Percentiles rank a stretch among this genome's conserved stretches.
Conservation (phyloP, 2,329 filamentous ascomycete species). For the Trichoderma hamatum region DNA sequence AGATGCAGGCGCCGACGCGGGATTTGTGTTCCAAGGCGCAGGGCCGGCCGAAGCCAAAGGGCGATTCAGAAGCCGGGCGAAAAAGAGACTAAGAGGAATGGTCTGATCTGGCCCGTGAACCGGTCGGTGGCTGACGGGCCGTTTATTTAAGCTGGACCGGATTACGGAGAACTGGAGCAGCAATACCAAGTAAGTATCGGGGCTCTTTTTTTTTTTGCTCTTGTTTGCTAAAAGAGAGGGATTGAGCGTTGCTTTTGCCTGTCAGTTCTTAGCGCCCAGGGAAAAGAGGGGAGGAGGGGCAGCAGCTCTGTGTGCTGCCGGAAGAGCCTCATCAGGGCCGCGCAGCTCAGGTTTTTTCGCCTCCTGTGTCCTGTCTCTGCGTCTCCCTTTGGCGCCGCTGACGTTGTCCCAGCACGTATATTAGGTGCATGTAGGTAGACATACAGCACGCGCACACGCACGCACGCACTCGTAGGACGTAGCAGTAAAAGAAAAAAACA, state of each 20-base stretch:
- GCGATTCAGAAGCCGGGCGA: constrained; percentile 3
- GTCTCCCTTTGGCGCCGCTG: neutral
- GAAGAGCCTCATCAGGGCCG: neutral
- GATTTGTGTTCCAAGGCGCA: neutral
- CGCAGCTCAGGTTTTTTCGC: neutral
- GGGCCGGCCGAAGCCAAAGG: neutral
- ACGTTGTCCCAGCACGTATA: neutral
- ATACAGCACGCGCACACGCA: no score
- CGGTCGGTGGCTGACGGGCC: constrained; percentile 23
- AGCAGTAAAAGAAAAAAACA: no score
- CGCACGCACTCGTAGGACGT: no score
- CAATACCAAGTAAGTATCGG: neutral
- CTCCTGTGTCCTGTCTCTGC: neutral
- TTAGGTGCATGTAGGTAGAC: neutral
- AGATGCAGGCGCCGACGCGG: neutral
- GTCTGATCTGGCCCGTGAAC: constrained; percentile 23
- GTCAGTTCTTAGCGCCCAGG: neutral
- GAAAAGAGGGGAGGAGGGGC: neutral
- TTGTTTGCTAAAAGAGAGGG: neutral
- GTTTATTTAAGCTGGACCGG: constrained; percentile 5
- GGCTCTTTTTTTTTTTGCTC: neutral
- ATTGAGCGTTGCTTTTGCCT: neutral
- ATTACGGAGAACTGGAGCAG: neutral
- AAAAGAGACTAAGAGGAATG: constrained; percentile 18
- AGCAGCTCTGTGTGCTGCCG: neutral